A percentile compares a stretch with the other conserved stretches of the same genome.
phyloP scores from a whole-genome alignment of 2,329 filamentous ascomycete species.

The Scortechinia acanthostroma region DNA sequence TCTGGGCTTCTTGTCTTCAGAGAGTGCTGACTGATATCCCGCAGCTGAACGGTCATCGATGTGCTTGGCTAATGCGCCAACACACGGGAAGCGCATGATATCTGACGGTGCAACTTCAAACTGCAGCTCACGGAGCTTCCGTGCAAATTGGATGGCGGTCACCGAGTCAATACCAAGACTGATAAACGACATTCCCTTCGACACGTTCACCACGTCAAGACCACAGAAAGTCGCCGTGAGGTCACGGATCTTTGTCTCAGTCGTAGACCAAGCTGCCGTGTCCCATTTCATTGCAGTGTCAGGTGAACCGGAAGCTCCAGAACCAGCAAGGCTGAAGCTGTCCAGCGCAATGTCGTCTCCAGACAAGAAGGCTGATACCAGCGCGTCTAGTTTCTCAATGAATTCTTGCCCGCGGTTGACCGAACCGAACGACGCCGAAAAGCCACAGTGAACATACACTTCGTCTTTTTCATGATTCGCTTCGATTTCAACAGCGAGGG shows the following conservation, averaged over 20 bases:
- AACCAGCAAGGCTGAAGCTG: conserved; percentile 7
- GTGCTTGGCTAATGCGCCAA: conserved; percentile 12
- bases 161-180: conserved; percentile 20
- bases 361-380: conserved; percentile 14
- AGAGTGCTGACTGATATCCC: no score
- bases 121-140: conserved; percentile 14
- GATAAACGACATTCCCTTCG: conserved; percentile 19
- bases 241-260: conserved; percentile 12
- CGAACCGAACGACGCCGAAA: conserved; percentile 14
- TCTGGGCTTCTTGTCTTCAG: neutral
- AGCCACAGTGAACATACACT: conserved; percentile 13
- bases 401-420: conserved; percentile 12
- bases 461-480: conserved; percentile 12
- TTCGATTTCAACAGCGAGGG: conserved; percentile 21
- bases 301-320: neutral
- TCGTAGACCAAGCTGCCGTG: conserved; percentile 10
- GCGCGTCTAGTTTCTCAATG: conserved; percentile 18
- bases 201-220: conserved; percentile 11
- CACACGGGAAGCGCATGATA: conserved; percentile 19
- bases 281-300: conserved; percentile 8
- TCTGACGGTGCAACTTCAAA: conserved; percentile 20
- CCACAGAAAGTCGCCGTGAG: conserved; percentile 12
- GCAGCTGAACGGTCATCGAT: conserved; percentile 8
- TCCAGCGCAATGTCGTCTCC: conserved; percentile 14
- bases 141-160: conserved; percentile 19